phyloP scores from a whole-genome alignment of 495 filamentous ascomycete species.

The Usnea hakonensis region DNA sequence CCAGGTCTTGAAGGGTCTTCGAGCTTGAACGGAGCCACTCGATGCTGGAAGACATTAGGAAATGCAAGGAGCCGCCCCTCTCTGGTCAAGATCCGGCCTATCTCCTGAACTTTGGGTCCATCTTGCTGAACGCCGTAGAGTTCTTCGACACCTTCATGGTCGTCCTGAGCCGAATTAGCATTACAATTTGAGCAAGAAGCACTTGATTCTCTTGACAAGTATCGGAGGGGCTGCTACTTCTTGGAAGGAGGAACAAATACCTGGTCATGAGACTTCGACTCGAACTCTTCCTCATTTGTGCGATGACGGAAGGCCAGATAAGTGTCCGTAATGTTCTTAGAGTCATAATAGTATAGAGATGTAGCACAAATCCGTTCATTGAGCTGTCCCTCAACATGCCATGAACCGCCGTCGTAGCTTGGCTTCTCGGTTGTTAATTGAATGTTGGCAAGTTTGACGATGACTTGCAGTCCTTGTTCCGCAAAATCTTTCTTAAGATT shows the following conservation, averaged over 20 bases:
- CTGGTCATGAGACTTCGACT: background rate
- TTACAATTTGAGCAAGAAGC: background rate
- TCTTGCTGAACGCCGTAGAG: constrained; percentile 27
- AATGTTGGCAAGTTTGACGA: constrained; percentile 57
- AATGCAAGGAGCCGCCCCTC: constrained; percentile 29
- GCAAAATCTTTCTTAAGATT: constrained; percentile 27
- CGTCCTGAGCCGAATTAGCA: constrained; percentile 5
- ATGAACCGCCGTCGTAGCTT: constrained; percentile 38
- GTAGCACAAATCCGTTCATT: constrained; percentile 38
- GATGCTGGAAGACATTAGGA: constrained; percentile 40
- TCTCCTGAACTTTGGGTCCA: constrained; percentile 28
- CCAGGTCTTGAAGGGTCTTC: constrained; percentile 43
- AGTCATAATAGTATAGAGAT: constrained; percentile 55
- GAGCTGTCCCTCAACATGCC: constrained; percentile 49
- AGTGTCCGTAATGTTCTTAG: constrained; percentile 51
- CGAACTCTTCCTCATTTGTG: constrained; percentile 10
- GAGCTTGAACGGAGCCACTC: constrained; percentile 42
- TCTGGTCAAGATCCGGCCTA: constrained; percentile 30
- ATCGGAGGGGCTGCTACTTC: background rate
- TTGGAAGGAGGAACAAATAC: background rate
- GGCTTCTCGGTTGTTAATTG: constrained; percentile 51
- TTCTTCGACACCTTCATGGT: constrained; percentile 27
- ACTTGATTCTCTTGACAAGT: background rate
- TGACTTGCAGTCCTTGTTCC: constrained; percentile 46
- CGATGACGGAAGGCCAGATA: constrained; percentile 44